These are phyloP conservation scores for Solioccasus polychromus DNA, from an alignment of 768 basidiomycete species.

Conservation along the genomic window DNA sequence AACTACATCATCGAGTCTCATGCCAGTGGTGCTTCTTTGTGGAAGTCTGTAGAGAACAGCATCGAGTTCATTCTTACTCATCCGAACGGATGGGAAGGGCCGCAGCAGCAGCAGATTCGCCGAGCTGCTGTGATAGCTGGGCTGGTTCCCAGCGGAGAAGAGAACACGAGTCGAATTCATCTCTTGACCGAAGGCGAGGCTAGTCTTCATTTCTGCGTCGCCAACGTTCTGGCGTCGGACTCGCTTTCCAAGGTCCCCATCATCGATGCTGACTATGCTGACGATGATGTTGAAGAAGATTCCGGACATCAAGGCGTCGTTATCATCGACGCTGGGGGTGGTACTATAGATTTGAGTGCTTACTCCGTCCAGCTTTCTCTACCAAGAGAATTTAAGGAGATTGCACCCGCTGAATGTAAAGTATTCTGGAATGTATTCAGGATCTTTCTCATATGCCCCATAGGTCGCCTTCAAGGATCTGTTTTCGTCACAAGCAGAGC, in stretches of 20 bases:
- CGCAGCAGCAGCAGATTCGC: conserved; percentile 30
- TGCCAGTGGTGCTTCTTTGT: conserved; percentile 25
- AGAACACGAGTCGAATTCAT: conserved; percentile 18
- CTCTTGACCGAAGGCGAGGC: conserved; percentile 28
- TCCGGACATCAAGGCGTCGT: conserved; percentile 36
- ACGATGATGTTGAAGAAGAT: conserved; percentile 1
- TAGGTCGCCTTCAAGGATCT: conserved; percentile 40
- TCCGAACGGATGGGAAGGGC: conserved; percentile 33
- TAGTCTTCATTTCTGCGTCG: conserved; percentile 37
- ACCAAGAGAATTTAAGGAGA: conserved; percentile 30
- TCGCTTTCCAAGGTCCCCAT: conserved; percentile 9
- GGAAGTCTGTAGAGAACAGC: conserved; percentile 20
- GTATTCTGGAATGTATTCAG: background rate
- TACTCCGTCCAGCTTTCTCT: conserved; percentile 27
- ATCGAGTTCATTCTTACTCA: conserved; percentile 26
- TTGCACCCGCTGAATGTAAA: conserved; percentile 33
- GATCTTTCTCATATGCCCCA: background rate
- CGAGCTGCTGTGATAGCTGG: conserved; percentile 23
- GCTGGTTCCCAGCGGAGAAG: conserved; percentile 14
- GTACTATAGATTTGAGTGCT: conserved; percentile 39
- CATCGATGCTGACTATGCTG: background rate
- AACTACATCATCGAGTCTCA: conserved; percentile 24
- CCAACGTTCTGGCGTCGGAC: conserved; percentile 38
- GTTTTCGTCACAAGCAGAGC: conserved; percentile 34
- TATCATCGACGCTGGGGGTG: conserved; percentile 45